phyloP scores from a whole-genome alignment of 1,284 basidiomycete genomes.

The Polyporus tsugae region DNA sequence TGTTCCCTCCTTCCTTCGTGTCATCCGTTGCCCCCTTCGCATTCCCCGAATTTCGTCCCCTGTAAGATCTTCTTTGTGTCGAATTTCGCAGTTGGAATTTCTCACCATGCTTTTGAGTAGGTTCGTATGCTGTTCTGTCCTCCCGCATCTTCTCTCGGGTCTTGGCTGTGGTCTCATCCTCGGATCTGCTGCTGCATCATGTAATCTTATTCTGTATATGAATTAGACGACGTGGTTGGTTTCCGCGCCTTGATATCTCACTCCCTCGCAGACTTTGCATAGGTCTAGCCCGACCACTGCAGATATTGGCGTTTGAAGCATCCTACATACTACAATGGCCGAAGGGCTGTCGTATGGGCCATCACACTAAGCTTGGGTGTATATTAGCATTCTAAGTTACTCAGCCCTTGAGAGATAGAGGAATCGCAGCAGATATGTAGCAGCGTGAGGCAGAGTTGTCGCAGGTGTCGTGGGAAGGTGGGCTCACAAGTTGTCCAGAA shows the following conservation, averaged over 20 bases:
- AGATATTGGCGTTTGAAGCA: background rate
- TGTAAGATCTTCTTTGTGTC: background rate
- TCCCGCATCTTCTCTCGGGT: background rate
- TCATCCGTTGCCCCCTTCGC: background rate
- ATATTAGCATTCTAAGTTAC: no score
- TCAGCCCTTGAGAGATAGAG: no score
- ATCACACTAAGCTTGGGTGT: no score
- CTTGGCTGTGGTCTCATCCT: conserved; percentile 5
- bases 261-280: background rate
- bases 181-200: conserved; percentile 23
- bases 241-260: background rate
- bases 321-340: no score
- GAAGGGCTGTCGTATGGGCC: no score
- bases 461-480: no score
- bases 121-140: background rate
- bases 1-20: background rate
- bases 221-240: conserved; percentile 15
- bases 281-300: background rate
- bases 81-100: background rate
- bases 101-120: conserved; percentile 6
- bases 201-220: conserved; percentile 34
- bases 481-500: background rate
- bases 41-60: no score
- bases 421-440: no score
- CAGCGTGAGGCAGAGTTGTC: no score